phyloP scores from a whole-genome alignment of 2,329 filamentous ascomycete species.

The Apiospora kogelbergensis region DNA sequence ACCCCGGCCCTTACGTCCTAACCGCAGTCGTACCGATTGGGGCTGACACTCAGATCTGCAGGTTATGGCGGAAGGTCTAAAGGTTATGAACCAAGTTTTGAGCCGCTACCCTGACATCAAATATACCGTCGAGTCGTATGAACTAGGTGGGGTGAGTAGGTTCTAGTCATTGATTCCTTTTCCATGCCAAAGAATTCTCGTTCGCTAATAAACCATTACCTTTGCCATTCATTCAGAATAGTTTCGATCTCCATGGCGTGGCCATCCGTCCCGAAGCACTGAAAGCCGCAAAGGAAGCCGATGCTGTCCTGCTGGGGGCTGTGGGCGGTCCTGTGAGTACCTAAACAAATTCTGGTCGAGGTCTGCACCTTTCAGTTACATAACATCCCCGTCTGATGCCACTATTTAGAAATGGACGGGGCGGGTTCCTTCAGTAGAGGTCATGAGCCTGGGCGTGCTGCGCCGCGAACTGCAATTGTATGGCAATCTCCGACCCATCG shows the following conservation, averaged over 20 bases:
- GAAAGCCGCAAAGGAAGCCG: not conserved
- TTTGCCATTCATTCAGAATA: not conserved
- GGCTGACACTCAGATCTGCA: too few species aligned
- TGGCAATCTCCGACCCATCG: conserved; percentile 73
- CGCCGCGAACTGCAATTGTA: not conserved
- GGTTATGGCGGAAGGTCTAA: not conserved
- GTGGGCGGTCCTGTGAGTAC: not conserved
- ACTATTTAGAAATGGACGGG: not conserved
- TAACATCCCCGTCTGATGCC: not conserved
- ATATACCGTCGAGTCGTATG: not conserved
- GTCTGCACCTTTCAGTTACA: too few species aligned
- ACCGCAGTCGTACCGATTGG: too few species aligned
- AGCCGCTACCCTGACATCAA: not conserved
- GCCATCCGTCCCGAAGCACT: not conserved
- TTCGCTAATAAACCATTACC: too few species aligned
- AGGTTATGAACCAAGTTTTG: not conserved
- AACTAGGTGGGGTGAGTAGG: not conserved
- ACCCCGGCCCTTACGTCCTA: too few species aligned
- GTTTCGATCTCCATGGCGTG: not conserved
- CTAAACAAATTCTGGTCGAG: too few species aligned
- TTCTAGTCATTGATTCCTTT: not conserved
- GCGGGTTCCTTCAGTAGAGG: not conserved
- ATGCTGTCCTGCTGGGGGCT: not conserved
- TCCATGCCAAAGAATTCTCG: too few species aligned
- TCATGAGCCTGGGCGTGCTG: not conserved